Evolutionary conservation across 306 rosid species (phyloP).

Genomic region (Delonix regia): DNA sequence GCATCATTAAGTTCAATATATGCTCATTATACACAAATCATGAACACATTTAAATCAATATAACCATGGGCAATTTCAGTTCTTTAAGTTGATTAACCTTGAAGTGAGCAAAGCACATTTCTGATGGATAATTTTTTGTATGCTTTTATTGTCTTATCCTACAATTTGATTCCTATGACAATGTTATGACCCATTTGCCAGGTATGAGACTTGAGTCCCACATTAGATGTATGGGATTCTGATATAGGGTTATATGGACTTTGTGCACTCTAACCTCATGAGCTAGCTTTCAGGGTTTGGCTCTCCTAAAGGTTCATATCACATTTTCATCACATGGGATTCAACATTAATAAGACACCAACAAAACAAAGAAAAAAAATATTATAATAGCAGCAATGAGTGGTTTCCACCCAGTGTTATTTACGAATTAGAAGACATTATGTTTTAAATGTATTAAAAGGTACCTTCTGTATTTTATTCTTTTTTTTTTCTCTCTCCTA

Average conservation of each 20-base stretch:
- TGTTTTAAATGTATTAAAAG: background rate
- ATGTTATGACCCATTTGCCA: background rate
- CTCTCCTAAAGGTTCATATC: background rate
- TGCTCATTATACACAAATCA: slow-evolving; percentile 18
- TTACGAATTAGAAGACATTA: background rate
- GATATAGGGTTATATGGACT: background rate
- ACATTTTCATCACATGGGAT: slow-evolving; percentile 9
- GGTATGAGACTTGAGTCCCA: background rate
- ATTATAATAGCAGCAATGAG: slow-evolving; percentile 21
- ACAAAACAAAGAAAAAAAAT: slow-evolving; percentile 1
- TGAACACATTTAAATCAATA: slow-evolving; percentile 16
- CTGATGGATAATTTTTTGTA: slow-evolving; percentile 11
- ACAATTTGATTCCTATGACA: background rate
- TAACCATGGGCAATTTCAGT: slow-evolving; percentile 21
- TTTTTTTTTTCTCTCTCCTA: background rate
- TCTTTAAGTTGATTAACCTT: slow-evolving; percentile 16
- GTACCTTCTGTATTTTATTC: background rate
- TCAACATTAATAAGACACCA: slow-evolving; percentile 25
- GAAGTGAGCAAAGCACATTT: slow-evolving; percentile 9
- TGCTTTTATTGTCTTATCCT: slow-evolving; percentile 17
- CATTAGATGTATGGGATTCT: background rate
- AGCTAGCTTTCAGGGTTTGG: background rate
- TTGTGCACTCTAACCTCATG: background rate
- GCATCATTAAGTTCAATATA: slow-evolving; percentile 1
- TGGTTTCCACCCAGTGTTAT: slow-evolving; percentile 20